Conservation (phyloP, 2,329 filamentous ascomycete species). For the Fusarium continuum region DNA sequence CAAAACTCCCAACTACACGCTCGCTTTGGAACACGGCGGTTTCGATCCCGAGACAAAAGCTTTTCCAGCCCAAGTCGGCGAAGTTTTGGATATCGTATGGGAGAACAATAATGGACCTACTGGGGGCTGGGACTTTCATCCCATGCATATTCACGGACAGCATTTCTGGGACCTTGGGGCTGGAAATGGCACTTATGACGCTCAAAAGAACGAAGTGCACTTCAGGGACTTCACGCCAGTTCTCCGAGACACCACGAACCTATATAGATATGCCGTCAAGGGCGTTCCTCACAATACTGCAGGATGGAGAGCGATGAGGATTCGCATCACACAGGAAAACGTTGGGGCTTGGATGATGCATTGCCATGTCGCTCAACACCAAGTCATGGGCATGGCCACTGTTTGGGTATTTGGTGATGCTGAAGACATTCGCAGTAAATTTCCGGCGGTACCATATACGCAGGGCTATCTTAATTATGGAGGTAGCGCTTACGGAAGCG, state of each 20-base stretch:
- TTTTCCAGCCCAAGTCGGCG: constrained; percentile 64
- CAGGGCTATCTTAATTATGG: constrained; percentile 56
- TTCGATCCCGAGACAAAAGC: constrained; percentile 62
- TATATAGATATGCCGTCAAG: constrained; percentile 62
- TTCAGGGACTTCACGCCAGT: constrained; percentile 27
- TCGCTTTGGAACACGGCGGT: constrained; percentile 59
- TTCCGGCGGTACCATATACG: constrained; percentile 46
- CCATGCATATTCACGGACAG: constrained; percentile 23
- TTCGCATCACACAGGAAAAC: constrained; percentile 52
- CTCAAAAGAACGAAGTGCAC: background rate
- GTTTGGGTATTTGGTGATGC: constrained; percentile 43
- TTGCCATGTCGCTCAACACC: constrained; percentile 67
- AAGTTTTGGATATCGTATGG: constrained; percentile 64
- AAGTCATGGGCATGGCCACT: constrained; percentile 60
- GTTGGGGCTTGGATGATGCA: constrained; percentile 71
- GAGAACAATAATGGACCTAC: constrained; percentile 50
- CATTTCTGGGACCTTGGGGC: constrained; percentile 20
- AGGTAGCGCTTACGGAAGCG: constrained; percentile 57
- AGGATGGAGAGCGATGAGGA: constrained; percentile 70
- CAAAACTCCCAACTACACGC: constrained; percentile 58
- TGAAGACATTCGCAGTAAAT: constrained; percentile 23
- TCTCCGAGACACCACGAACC: constrained; percentile 45
- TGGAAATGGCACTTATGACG: constrained; percentile 26
- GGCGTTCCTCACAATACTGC: constrained; percentile 52
- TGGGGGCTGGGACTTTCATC: constrained; percentile 42